These are phyloP conservation scores for Suillus weaverae DNA, from an alignment of 768 basidiomycete species.

Conservation along the genomic window DNA sequence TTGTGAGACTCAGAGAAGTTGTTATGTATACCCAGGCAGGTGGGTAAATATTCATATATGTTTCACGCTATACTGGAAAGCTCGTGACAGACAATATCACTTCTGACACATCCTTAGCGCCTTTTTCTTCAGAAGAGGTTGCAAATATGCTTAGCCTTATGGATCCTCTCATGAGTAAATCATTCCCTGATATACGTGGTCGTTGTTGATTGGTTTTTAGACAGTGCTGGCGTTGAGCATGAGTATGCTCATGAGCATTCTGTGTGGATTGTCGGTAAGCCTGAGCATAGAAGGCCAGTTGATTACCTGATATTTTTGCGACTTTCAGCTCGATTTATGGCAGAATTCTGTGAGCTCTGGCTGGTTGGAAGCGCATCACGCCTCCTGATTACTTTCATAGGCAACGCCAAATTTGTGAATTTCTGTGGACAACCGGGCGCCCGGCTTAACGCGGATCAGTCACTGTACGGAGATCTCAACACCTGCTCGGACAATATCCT, in stretches of 20 bases:
- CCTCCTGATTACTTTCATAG: slow-evolving; percentile 15
- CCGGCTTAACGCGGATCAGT: slow-evolving; percentile 32
- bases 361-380: background rate
- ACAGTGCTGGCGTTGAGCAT: background rate
- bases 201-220: background rate
- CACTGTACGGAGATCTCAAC: slow-evolving; percentile 12
- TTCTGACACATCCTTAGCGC: background rate
- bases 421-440: slow-evolving; percentile 18
- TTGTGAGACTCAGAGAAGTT: background rate
- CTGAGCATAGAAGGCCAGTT: background rate
- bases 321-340: slow-evolving; percentile 2
- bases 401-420: slow-evolving; percentile 32
- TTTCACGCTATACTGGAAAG: background rate
- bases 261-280: slow-evolving; percentile 1
- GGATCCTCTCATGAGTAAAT: background rate
- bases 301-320: background rate
- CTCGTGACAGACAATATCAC: background rate
- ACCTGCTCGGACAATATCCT: background rate
- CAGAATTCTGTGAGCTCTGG: background rate
- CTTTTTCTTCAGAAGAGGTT: slow-evolving; percentile 3
- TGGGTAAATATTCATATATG: background rate
- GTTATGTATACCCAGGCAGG: background rate
- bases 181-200: background rate
- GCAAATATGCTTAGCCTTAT: background rate
- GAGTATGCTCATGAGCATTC: background rate